Base-by-base conservation (phyloP, 2,329 filamentous ascomycete species). In the Botrytis byssoidea region DNA sequence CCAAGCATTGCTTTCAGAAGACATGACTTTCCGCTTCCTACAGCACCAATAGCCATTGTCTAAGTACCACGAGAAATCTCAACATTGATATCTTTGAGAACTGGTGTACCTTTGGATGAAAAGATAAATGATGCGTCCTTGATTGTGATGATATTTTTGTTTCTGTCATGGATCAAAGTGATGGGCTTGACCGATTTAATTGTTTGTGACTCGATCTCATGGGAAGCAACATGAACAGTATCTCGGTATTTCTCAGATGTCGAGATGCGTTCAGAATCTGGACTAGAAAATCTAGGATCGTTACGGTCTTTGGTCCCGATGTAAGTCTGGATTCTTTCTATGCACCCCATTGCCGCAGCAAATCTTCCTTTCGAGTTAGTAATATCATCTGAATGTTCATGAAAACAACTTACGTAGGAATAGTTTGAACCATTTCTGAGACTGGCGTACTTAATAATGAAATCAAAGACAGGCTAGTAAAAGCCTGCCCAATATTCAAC, bases 381-480 rank as follows among this genome's bases (percentile, higher is more conserved):
- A 4, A 8, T 25, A n/a, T n/a, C n/a, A n/a, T 29, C 5, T 32
- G 22, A 32, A 46, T 1, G 16, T 0, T 25, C n/a, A 16, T 6
- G 25, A 42, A 46, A 51, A n/a, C 12, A 25, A 60, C 67, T 42
- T 60, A 70, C 67, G 67, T 70, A 42, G 69, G 69, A 71, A 71
- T 64, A 9, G 69, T 51, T 18, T 48, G 59, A n/a, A 71, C 69
- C 29, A 71, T 32, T 46, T 61, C 69, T 4, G 57, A 63, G 6
- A 63, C 59, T 9, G 69, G 57, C 40, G 57, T 22, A 63, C 55
- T 63, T 3, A 63, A 63, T 0, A 86, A 77, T 1, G 82, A 77
- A n/a, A 85, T 82, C 29, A 84, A 80, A 1, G 84, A 84, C 1
- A 85, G 70, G 0, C 82, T 82, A 0, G 84, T 84, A 64, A 85